Evolutionary conservation across 1,284 basidiomycete species (phyloP).

Genomic region (Ceratorhiza oryzae-sativae): DNA sequence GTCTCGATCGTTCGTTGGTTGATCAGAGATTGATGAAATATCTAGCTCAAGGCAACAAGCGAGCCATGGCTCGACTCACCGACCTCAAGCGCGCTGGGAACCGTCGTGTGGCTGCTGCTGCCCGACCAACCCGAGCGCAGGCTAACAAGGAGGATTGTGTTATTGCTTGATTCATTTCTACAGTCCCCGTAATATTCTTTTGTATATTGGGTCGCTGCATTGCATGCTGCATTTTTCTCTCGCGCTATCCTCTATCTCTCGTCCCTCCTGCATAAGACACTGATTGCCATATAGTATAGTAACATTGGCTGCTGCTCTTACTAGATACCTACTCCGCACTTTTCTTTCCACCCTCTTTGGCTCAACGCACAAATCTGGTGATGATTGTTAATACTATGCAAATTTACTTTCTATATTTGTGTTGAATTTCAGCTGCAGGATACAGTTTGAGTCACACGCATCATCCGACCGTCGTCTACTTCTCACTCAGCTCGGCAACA

Average conservation of each 20-base stretch:
- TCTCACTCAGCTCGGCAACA: slow-evolving; percentile 81
- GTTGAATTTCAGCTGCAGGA: slow-evolving; percentile 10
- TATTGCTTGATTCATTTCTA: slow-evolving; percentile 62
- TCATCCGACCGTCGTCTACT: slow-evolving; percentile 48
- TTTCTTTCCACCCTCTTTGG: slow-evolving; percentile 5
- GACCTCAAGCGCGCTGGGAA: slow-evolving; percentile 86
- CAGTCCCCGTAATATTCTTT: not conserved
- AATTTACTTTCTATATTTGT: slow-evolving; percentile 35
- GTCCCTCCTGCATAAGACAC: not conserved
- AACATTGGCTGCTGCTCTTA: slow-evolving; percentile 6
- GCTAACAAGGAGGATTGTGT: slow-evolving; percentile 88
- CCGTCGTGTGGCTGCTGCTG: slow-evolving; percentile 68
- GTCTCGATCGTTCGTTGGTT: slow-evolving; percentile 16
- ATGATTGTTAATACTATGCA: slow-evolving; percentile 29
- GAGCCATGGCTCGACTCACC: slow-evolving; percentile 92
- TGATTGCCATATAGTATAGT: slow-evolving; percentile 11
- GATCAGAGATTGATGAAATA: not conserved
- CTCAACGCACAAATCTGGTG: slow-evolving; percentile 15
- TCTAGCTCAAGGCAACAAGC: slow-evolving; percentile 90
- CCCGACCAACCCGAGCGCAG: slow-evolving; percentile 88
- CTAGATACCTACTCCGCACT: slow-evolving; percentile 8
- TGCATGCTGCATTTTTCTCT: slow-evolving; percentile 17
- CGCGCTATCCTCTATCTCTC: not conserved
- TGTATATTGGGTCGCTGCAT: slow-evolving; percentile 2
- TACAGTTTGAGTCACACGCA: not conserved